Percentiles rank a stretch among this genome's conserved stretches.
phyloP scores from a whole-genome alignment of 352 stramenopile genomes.

The Pythium aquatile region DNA sequence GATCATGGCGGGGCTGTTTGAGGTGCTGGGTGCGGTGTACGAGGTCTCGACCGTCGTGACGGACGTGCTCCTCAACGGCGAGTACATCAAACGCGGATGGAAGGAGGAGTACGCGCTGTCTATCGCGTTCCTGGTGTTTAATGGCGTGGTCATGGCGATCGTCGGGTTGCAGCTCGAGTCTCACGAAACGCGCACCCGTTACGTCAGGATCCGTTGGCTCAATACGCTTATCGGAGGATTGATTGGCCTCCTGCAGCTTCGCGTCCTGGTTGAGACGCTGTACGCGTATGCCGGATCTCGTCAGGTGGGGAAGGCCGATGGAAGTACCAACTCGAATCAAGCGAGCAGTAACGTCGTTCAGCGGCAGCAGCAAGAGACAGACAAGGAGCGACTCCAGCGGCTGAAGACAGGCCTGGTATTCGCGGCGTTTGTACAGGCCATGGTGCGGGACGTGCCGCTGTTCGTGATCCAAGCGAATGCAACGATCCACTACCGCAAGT shows the following conservation, averaged over 20 bases:
- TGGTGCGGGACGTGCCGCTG: constrained; percentile 69
- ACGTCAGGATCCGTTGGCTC: constrained; percentile 22
- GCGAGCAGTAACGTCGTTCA: constrained; percentile 4
- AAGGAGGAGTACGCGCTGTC: constrained; percentile 73
- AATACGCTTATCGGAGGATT: constrained; percentile 42
- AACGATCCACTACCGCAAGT: constrained; percentile 82
- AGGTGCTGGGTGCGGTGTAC: constrained; percentile 47
- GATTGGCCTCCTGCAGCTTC: constrained; percentile 59
- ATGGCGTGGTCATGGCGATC: constrained; percentile 56
- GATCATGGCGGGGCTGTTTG: constrained; percentile 31
- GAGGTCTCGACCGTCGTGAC: constrained; percentile 69
- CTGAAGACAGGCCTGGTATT: constrained; percentile 41
- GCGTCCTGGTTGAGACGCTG: constrained; percentile 59
- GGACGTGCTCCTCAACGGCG: constrained; percentile 67
- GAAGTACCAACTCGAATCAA: background rate
- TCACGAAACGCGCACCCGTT: constrained; percentile 34
- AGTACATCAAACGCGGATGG: constrained; percentile 74
- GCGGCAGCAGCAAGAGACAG: constrained; percentile 4
- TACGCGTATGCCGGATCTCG: constrained; percentile 27
- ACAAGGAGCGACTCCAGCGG: constrained; percentile 11
- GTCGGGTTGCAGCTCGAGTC: constrained; percentile 53
- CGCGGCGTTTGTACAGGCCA: constrained; percentile 60
- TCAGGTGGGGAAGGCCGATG: constrained; percentile 7
- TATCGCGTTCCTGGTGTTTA: constrained; percentile 62
- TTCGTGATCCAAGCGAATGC: constrained; percentile 76